Conservation (phyloP, 495 filamentous ascomycete genomes). For the Talaromyces nanjingensis region DNA sequence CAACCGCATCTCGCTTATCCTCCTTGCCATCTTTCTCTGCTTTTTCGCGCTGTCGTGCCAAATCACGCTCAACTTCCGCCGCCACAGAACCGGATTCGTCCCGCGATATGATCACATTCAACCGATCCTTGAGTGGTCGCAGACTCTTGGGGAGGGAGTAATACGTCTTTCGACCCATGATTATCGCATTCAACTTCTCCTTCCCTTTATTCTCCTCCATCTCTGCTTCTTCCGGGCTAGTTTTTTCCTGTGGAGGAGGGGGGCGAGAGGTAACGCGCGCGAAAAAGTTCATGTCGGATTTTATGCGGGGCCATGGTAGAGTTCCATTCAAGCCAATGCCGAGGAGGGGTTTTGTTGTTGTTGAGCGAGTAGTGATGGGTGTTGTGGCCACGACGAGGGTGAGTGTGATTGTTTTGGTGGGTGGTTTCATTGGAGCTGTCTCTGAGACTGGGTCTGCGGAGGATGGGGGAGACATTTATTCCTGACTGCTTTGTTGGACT, state of each 20-base stretch:
- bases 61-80: constrained; percentile 19
- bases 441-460: background rate
- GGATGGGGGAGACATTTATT: background rate
- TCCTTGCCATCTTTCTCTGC: constrained; percentile 2
- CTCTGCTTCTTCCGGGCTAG: background rate
- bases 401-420: background rate
- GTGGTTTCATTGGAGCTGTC: background rate
- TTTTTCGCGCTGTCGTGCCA: constrained; percentile 18
- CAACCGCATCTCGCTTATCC: constrained; percentile 25
- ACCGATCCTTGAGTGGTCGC: constrained; percentile 68
- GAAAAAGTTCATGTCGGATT: constrained; percentile 90
- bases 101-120: constrained; percentile 73
- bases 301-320: constrained; percentile 84
- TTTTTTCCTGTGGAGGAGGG: constrained; percentile 9
- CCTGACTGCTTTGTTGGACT: background rate
- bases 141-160: constrained; percentile 70
- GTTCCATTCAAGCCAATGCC: constrained; percentile 78
- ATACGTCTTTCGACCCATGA: constrained; percentile 98
- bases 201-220: background rate
- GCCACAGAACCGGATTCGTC: constrained; percentile 22
- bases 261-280: constrained; percentile 76
- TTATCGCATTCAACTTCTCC: constrained; percentile 60
- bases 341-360: constrained; percentile 47
- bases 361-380: constrained; percentile 43
- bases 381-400: constrained; percentile 41